Percentiles rank a stretch among this genome's conserved stretches.
Evolutionary conservation across 202 grass and related monocot genomes (phyloP).

Genomic region (Schoenoplectus triqueter): DNA sequence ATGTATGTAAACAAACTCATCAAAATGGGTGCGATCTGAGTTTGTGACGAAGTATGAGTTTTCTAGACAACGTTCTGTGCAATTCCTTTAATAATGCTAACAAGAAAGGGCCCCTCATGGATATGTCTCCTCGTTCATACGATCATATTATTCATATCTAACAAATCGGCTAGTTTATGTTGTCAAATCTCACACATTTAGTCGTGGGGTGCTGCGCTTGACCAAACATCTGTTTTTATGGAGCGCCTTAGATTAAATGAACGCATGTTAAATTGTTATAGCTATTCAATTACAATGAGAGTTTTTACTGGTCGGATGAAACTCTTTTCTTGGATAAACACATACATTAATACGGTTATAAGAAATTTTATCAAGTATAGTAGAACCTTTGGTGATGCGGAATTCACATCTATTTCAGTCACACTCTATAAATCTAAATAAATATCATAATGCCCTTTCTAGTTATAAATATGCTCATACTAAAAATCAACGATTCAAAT

Average conservation of each 20-base stretch:
- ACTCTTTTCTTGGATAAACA: too few relatives aligned
- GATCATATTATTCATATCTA: not conserved
- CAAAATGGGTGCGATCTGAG: not conserved
- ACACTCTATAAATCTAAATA: too few relatives aligned
- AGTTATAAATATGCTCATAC: too few relatives aligned
- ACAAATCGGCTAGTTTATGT: conserved; percentile 26
- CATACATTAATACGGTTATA: too few relatives aligned
- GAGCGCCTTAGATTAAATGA: not conserved
- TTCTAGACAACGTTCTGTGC: not conserved
- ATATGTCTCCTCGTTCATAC: not conserved
- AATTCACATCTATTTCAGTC: too few relatives aligned
- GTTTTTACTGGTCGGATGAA: not conserved
- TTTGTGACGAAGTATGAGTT: not conserved
- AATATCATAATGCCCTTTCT: too few relatives aligned
- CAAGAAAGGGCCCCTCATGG: conserved; percentile 24
- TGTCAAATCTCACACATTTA: conserved; percentile 28
- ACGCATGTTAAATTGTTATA: not conserved
- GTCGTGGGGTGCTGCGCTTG: conserved; percentile 30
- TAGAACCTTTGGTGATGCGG: too few relatives aligned
- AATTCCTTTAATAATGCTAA: conserved; percentile 7
- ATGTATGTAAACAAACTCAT: not conserved
- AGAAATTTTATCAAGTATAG: too few relatives aligned
- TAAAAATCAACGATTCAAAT: too few relatives aligned
- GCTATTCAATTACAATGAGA: not conserved
- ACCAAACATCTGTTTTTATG: conserved; percentile 4